Percentiles rank a stretch among this genome's conserved stretches.
Evolutionary conservation across 306 rosid species (phyloP).

Genomic region (Luffa aegyptiaca): DNA sequence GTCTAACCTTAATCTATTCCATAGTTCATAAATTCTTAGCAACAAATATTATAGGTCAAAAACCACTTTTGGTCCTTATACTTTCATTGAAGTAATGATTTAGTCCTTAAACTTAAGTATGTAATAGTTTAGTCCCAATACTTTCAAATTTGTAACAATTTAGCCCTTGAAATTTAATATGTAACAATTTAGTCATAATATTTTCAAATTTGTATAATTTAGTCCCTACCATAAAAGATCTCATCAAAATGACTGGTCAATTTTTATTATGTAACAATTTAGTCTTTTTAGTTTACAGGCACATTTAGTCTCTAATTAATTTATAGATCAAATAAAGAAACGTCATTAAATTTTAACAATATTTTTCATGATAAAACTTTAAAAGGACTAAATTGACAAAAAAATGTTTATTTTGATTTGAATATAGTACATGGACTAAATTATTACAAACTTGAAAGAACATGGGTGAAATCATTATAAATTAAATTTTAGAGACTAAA

Average conservation of each 20-base stretch:
- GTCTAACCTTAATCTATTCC: slow-evolving; percentile 80
- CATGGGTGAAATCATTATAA: not conserved
- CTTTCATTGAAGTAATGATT: not conserved
- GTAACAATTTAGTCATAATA: too few relatives aligned
- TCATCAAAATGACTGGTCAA: not conserved
- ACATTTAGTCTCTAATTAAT: not conserved
- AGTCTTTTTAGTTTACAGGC: not conserved
- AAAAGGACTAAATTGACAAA: not conserved
- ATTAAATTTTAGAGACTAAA: not conserved
- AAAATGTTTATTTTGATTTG: not conserved
- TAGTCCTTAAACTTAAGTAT: not conserved
- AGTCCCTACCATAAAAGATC: not conserved
- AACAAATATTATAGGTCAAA: not conserved
- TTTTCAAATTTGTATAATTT: not conserved
- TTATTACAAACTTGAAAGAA: not conserved
- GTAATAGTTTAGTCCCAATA: too few relatives aligned
- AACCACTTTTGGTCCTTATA: not conserved
- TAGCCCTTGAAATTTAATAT: not conserved
- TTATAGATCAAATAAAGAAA: not conserved
- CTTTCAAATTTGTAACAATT: not conserved
- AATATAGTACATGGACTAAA: not conserved
- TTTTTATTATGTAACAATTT: not conserved
- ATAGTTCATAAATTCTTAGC: slow-evolving; percentile 9
- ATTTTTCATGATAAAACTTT: not conserved
- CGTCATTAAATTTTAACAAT: not conserved